Base-by-base conservation (phyloP, 1,139 yeast genomes). In the Taiozyma sp. region DNA sequence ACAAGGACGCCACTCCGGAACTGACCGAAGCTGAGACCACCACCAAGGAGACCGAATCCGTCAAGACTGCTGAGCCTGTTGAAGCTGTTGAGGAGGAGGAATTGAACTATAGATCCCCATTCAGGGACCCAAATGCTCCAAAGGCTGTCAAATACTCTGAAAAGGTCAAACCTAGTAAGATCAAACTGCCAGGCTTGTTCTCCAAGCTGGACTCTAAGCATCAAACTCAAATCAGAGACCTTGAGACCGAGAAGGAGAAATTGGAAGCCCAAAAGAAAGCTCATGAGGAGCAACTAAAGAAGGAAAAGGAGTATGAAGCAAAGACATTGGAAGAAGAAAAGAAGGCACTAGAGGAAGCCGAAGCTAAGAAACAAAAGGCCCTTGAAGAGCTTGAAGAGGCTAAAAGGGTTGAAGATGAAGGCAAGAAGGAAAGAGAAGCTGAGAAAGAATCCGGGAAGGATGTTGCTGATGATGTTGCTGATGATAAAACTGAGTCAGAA, bases 81-180 rank as follows among this genome's bases (percentile, higher is more conserved):
- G 37, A 34, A 29, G 39, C 37, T 21, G 43, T 26, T 40, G 49
- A 48, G 34, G 50, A 44, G 26, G 50, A 45, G 3, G 49, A 45
- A 35, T 45, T 48, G 16, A 42, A 45, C 21, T 56, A 56, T 35
- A 47, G 48, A 37, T 56, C 59, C 3, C 59, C 59, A 28, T 56
- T 56, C 40, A 56, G 59, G 53, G 34, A 40, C n/a, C 21, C 16
- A 14, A 11, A 40, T 3, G 9, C 47, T 3, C 28, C 32, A 16
- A 42, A 37, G 13, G 11, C 26, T 8, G 13, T 32, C 24, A 45
- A 42, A 14, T 19, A 41, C 10, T 32, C 50, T 14, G 45, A 49
- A 5, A 28, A 45, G 16, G 14, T 43, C 7, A 49, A 47, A 35
- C 34, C 47, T 13, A 40, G 32, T n/a, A 37, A 56, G 14, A 41